Evolutionary conservation across 345 rosid species (phyloP), one percentile per base, ranked within the genome.

Genomic region (thale cress (Arabidopsis thaliana)): DNA sequence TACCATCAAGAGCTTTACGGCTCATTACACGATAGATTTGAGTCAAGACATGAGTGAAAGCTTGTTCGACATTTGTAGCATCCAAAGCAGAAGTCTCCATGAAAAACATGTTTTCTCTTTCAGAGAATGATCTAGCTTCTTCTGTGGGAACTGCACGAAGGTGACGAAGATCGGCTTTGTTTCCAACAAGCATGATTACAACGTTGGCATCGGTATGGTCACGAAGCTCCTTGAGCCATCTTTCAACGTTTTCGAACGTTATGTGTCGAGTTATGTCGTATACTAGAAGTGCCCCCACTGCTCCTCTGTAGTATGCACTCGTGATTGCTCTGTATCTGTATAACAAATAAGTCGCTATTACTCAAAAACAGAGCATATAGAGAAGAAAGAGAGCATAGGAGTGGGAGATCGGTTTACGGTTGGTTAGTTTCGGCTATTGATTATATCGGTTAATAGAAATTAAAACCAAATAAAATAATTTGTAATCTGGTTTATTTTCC

Each of bases 71-170:
- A 50, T 85, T 85, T 73, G 82, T 60, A 22, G 88, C 75, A 69
- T 85, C 88, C 9, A 85, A 77, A 52, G 88, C 88, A 71, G 86
- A 85, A 20, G 88, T 85, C 24, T 85, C 88, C 85, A 85, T 85
- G 60, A 85, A 85, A 57, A 70, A 85, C 68, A 82, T 79, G 10
- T 79, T 83, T 51, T 79, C 86, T 69, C 59, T 81, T 46, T 83
- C 86, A 1, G 88, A 83, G 34, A 83, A 85, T 0, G 83, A 60
- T 66, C 67, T 79, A 8, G 83, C 84, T 77, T 85, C 88, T 0
- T 85, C 86, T 3, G 83, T 76, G 1, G 80, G 80, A 7, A 83
- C 84, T 0, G 86, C 83, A 22, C 86, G 86, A 61, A 85, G 73
- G 51, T 85, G 88, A 4, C 84, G 83, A 75, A 85, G 78, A 66